These are phyloP conservation scores for Dryas drummondii DNA, from an alignment of 306 rosid species.

Conservation along the genomic window DNA sequence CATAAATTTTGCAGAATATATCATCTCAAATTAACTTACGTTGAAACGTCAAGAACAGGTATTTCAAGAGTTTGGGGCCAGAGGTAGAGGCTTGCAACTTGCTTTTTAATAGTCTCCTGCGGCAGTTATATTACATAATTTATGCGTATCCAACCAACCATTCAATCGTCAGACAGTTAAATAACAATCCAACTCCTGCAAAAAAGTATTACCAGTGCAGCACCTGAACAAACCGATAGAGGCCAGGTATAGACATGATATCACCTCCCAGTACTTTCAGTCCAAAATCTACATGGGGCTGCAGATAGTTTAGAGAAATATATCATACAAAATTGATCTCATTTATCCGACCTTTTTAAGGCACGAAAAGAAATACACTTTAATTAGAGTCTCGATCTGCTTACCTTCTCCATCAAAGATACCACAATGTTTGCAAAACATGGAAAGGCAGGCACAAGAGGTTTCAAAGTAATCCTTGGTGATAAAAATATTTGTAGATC, in stretches of 20 bases:
- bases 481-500: conserved; percentile 66
- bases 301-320: conserved; percentile 28
- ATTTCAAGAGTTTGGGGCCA: conserved; percentile 83
- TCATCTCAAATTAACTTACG: conserved; percentile 48
- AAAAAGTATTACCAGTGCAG: conserved; percentile 28
- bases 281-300: conserved; percentile 95
- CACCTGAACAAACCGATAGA: conserved; percentile 85
- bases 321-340: conserved; percentile 7
- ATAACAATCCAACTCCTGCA: conserved; percentile 7
- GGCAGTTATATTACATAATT: conserved; percentile 23
- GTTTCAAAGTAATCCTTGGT: conserved; percentile 70
- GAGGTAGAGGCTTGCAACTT: conserved; percentile 70
- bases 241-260: conserved; percentile 89
- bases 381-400: conserved; percentile 8
- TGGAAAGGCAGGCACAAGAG: conserved; percentile 86
- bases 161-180: not conserved
- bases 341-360: not conserved
- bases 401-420: conserved; percentile 93
- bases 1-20: not conserved
- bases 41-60: conserved; percentile 67
- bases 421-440: conserved; percentile 75
- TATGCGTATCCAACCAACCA: conserved; percentile 17
- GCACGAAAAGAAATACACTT: conserved; percentile 6
- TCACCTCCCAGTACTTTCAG: conserved; percentile 73
- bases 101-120: conserved; percentile 73